These are phyloP conservation scores for Hericium alpestre DNA, from an alignment of 768 basidiomycete genomes.

Conservation along the genomic window DNA sequence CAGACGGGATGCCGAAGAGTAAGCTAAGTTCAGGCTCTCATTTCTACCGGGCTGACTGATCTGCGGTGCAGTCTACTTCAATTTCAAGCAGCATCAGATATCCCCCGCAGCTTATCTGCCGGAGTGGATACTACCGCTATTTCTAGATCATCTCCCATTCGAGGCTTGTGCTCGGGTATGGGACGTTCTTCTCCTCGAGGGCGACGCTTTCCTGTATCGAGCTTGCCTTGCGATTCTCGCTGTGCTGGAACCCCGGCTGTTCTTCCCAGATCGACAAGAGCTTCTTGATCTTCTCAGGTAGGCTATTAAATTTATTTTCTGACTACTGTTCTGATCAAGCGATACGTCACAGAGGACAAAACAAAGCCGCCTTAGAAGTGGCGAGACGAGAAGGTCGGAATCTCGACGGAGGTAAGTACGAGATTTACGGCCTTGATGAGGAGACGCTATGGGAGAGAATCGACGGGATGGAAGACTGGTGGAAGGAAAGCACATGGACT, in stretches of 20 bases:
- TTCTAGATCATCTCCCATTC: slow-evolving; percentile 80
- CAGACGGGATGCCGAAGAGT: slow-evolving; percentile 93
- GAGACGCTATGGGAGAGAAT: slow-evolving; percentile 79
- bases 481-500: slow-evolving; percentile 87
- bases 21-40: slow-evolving; percentile 13
- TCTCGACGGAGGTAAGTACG: slow-evolving; percentile 67
- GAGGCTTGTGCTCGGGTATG: slow-evolving; percentile 84
- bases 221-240: slow-evolving; percentile 74
- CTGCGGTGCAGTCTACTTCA: slow-evolving; percentile 66
- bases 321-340: slow-evolving; percentile 1
- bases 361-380: slow-evolving; percentile 72
- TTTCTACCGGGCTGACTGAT: background rate
- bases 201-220: slow-evolving; percentile 83
- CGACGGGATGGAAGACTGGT: slow-evolving; percentile 79
- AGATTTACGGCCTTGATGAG: slow-evolving; percentile 79
- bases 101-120: slow-evolving; percentile 76
- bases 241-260: slow-evolving; percentile 74
- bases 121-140: slow-evolving; percentile 74
- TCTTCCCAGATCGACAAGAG: slow-evolving; percentile 78
- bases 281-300: slow-evolving; percentile 71
- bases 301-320: slow-evolving; percentile 1
- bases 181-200: slow-evolving; percentile 82
- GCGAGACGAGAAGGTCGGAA: slow-evolving; percentile 60
- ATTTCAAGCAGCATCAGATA: slow-evolving; percentile 89
- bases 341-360: slow-evolving; percentile 50